A percentile compares a stretch with the other conserved stretches of the same genome.
phyloP scores from a whole-genome alignment of 2,329 filamentous ascomycete species.

The Aspergillus vadensis region DNA sequence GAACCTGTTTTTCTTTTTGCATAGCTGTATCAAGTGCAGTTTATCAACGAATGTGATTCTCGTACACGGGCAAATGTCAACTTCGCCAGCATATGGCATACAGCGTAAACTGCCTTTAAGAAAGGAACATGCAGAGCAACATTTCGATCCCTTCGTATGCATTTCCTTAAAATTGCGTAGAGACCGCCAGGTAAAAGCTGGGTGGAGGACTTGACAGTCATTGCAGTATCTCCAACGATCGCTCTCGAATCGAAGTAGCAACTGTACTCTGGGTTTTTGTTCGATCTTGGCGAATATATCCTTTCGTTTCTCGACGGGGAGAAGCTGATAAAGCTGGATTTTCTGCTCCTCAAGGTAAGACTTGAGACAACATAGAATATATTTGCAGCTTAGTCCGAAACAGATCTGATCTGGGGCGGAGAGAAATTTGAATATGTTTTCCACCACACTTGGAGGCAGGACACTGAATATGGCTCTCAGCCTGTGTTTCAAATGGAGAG shows the following conservation, averaged over 20 bases:
- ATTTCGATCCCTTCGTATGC: background rate
- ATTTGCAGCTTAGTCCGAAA: background rate
- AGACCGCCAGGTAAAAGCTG: background rate
- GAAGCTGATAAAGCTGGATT: background rate
- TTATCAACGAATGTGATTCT: background rate
- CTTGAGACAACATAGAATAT: background rate
- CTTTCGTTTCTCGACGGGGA: background rate
- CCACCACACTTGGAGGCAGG: background rate
- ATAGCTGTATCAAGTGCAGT: background rate
- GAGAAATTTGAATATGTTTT: background rate
- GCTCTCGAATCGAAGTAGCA: background rate
- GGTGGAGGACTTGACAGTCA: background rate
- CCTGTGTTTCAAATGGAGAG: too few species aligned
- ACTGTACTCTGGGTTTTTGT: background rate
- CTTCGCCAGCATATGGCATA: background rate
- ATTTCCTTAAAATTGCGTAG: background rate
- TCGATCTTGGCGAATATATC: background rate
- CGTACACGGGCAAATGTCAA: background rate
- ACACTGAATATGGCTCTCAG: too few species aligned
- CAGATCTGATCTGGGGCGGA: background rate
- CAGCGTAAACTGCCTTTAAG: background rate
- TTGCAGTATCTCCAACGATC: background rate
- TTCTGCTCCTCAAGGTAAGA: background rate
- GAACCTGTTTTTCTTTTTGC: background rate
- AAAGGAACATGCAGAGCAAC: background rate